Base-by-base conservation (phyloP, 2,329 filamentous ascomycete genomes). In the Karstenula rhodostoma region DNA sequence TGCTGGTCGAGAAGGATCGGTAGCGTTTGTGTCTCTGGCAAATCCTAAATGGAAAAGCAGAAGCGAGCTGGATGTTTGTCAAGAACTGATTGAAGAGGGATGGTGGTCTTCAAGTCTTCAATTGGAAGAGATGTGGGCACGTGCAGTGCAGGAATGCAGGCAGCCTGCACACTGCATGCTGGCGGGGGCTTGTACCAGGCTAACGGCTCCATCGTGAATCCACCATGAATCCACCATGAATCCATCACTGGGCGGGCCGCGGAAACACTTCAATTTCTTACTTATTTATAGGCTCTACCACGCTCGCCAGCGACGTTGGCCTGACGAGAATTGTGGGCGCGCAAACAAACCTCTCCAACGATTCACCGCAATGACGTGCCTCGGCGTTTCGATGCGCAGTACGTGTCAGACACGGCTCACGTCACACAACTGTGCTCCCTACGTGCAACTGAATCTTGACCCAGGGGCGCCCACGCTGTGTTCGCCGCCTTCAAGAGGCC, bases 131-230 rank as follows among this genome's bases (percentile, higher is more conserved):
- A 35, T 44, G 19, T 19, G 35, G 40, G 37, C 56, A 33, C 23
- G 40, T 25, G 15, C 37, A 22, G 35, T 19, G 54, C 15, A 44
- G 47, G 47, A 57, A 33, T 58, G 48, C 47, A 52, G 44, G 44
- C 44, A 8, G 27, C n/a, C 15, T 33, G 23, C 42, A 27, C 23
- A 15, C 35, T 29, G 32, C 42, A 27, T 35, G 22, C 35, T 29
- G 32, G 54, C 54, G 44, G 46, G 27, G 50, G 50, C 49, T 32
- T 53, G 50, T 53, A 43, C 50, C 50, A n/a, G 27, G 51, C 51
- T 44, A 54, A 23, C n/a, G 37, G 51, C 22, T 54, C 37, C 37
- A 32, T 54, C 23, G 35, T 13, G 12, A 19, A 19, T 35, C 17
- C 48, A n/a, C 7, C 49, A 29, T 42, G 12, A n/a, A 19, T 35